These are phyloP conservation scores for Pelagomonas calceolata DNA, from an alignment of 108 stramenopile species.

Conservation along the genomic window DNA sequence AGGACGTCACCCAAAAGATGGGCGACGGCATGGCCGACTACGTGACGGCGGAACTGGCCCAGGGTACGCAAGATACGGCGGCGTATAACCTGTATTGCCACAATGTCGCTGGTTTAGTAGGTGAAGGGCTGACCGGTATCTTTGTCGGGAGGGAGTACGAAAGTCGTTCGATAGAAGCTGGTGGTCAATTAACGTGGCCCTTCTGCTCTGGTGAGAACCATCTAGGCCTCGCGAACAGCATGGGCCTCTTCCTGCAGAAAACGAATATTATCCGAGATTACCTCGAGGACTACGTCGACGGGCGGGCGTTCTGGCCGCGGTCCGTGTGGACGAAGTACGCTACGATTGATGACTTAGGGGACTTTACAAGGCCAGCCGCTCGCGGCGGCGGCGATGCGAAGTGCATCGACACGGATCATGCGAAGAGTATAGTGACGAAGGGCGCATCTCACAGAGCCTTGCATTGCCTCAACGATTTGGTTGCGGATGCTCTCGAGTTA, in stretches of 20 bases:
- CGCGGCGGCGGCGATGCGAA: background rate
- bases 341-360: conserved; percentile 61
- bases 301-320: conserved; percentile 96
- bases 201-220: conserved; percentile 3
- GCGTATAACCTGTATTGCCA: conserved; percentile 97
- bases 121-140: conserved; percentile 88
- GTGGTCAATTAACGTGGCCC: conserved; percentile 18
- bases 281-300: conserved; percentile 97
- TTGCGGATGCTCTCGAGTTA: conserved; percentile 89
- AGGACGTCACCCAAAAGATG: conserved; percentile 89
- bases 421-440: background rate
- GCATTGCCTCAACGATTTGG: conserved; percentile 81
- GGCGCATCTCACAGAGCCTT: conserved; percentile 23
- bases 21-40: conserved; percentile 97
- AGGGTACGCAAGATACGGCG: conserved; percentile 73
- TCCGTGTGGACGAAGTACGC: conserved; percentile 80
- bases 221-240: conserved; percentile 72
- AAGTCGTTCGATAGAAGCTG: conserved; percentile 41
- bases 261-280: conserved; percentile 99
- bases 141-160: conserved; percentile 75
- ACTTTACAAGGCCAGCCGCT: conserved; percentile 40
- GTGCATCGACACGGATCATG: background rate
- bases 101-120: conserved; percentile 94
- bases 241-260: conserved; percentile 98
- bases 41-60: conserved; percentile 87